These are phyloP conservation scores for Fusarium torulosum DNA, from an alignment of 2,329 filamentous ascomycete species.

Conservation along the genomic window DNA sequence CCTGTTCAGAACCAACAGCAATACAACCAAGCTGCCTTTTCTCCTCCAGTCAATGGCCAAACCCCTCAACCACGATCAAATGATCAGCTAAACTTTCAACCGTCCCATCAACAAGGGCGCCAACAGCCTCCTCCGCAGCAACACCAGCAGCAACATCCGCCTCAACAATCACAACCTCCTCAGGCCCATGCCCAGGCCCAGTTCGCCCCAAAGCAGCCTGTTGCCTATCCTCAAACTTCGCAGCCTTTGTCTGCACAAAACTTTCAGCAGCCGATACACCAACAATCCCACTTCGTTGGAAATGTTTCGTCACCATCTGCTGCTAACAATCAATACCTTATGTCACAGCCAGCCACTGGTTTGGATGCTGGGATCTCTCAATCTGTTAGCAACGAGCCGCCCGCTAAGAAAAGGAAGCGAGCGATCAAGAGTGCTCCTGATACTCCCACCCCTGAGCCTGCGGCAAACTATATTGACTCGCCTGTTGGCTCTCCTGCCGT, in stretches of 20 bases:
- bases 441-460: constrained; percentile 47
- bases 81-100: constrained; percentile 42
- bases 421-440: constrained; percentile 48
- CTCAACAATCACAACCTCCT: constrained; percentile 37
- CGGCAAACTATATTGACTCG: constrained; percentile 45
- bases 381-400: constrained; percentile 45
- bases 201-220: constrained; percentile 41
- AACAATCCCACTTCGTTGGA: constrained; percentile 34
- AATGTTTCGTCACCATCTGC: constrained; percentile 40
- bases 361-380: constrained; percentile 41
- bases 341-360: constrained; percentile 42
- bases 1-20: constrained; percentile 49
- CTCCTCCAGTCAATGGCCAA: constrained; percentile 47
- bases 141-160: constrained; percentile 28
- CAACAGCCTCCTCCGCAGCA: constrained; percentile 42
- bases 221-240: constrained; percentile 34
- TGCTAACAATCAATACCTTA: constrained; percentile 40
- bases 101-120: constrained; percentile 41
- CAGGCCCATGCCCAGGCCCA: constrained; percentile 42
- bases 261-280: constrained; percentile 45
- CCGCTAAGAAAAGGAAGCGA: constrained; percentile 57
- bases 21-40: constrained; percentile 45
- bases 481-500: constrained; percentile 44
- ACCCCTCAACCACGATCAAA: constrained; percentile 45
- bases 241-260: constrained; percentile 32